A percentile compares a stretch with the other conserved stretches of the same genome.
phyloP scores from a whole-genome alignment of 202 grass and related monocot genomes.

The Thinopyrum obtusiflorum region DNA sequence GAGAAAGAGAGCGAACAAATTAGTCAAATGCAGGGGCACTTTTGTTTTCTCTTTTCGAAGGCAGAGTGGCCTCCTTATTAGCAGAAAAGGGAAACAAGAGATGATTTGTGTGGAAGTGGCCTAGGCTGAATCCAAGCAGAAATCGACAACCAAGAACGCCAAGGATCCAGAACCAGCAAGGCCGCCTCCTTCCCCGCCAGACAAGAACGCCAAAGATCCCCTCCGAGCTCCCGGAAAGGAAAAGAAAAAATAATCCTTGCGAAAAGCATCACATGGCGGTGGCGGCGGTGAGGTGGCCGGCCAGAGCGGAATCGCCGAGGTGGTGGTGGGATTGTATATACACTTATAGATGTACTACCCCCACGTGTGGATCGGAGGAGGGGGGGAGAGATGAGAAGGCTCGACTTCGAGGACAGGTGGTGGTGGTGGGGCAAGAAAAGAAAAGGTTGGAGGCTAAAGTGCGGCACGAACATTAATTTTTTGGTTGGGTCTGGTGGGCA shows the following conservation, averaged over 20 bases:
- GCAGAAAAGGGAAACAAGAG: background rate
- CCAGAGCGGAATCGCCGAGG: background rate
- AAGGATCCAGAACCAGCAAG: background rate
- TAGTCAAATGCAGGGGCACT: slow-evolving; percentile 3
- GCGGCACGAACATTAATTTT: background rate
- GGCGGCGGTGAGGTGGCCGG: background rate
- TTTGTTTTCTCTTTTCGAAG: background rate
- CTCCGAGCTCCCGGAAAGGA: background rate
- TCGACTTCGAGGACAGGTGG: background rate
- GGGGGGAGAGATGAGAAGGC: background rate
- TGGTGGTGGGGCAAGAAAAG: too few species aligned
- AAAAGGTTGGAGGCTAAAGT: too few species aligned
- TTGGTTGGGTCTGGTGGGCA: slow-evolving; percentile 13
- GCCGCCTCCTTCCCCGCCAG: background rate
- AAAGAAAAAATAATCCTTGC: background rate
- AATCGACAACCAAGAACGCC: too few species aligned
- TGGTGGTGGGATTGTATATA: background rate
- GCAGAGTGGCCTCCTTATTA: background rate
- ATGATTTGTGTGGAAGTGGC: too few species aligned
- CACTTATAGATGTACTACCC: background rate
- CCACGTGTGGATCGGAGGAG: slow-evolving; percentile 27
- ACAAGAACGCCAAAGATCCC: slow-evolving; percentile 19
- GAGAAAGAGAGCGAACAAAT: too few species aligned
- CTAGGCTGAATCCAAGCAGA: background rate
- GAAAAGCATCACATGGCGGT: background rate